phyloP scores from a whole-genome alignment of 2,329 filamentous ascomycete genomes.

The Apiospora pterosperma region DNA sequence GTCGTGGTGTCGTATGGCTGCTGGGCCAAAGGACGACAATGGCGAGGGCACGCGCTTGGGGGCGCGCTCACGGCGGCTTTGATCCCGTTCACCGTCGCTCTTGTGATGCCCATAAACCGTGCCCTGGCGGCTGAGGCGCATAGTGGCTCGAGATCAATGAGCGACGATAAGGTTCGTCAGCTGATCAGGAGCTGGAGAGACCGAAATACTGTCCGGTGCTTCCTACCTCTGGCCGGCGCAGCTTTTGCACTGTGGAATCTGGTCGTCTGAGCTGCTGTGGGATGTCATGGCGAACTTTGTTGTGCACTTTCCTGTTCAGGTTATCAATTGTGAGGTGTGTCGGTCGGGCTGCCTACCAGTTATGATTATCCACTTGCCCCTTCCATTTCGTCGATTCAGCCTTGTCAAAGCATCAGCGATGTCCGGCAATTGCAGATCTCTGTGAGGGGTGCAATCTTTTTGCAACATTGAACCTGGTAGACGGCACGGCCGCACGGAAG shows the following conservation, averaged over 20 bases:
- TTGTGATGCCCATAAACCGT: constrained; percentile 16
- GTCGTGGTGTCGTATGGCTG: constrained; percentile 14
- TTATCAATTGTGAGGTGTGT: neutral
- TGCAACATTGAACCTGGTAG: too few relatives aligned
- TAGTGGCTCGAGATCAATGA: constrained; percentile 13
- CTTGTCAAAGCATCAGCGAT: neutral
- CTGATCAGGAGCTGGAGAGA: constrained; percentile 24
- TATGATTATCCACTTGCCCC: neutral
- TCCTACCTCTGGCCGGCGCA: constrained; percentile 25
- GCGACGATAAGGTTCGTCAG: constrained; percentile 17
- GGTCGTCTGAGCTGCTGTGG: constrained; percentile 8
- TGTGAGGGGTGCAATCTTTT: neutral
- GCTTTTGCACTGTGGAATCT: constrained; percentile 26
- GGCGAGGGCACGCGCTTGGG: constrained; percentile 19
- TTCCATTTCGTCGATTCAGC: neutral
- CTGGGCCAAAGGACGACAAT: constrained; percentile 15
- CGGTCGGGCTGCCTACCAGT: neutral
- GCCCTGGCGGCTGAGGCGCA: constrained; percentile 13
- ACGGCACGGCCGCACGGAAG: neutral
- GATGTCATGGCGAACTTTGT: neutral
- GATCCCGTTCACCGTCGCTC: constrained; percentile 17
- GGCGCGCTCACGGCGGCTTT: constrained; percentile 14
- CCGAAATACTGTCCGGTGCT: constrained; percentile 21
- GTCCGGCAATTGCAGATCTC: neutral
- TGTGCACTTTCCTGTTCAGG: neutral